Evolutionary conservation across 352 stramenopile genomes (phyloP).

Genomic region (Halophytophthora batemanensis): DNA sequence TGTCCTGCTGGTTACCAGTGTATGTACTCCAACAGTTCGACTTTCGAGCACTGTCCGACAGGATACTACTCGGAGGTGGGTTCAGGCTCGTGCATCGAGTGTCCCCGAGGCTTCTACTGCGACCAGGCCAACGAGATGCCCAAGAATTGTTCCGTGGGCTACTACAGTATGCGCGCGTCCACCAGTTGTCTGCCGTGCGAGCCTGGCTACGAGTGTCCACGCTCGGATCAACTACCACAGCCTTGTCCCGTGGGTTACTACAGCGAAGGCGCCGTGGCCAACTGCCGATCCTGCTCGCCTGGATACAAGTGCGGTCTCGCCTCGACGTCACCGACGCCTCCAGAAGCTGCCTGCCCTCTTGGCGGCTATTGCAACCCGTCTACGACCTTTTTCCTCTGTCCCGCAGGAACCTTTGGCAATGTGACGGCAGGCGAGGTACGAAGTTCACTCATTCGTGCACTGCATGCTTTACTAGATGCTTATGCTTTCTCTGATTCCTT

Average conservation of each 20-base stretch:
- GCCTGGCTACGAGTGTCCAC: conserved; percentile 83
- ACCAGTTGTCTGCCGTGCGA: conserved; percentile 64
- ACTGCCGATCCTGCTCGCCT: conserved; percentile 58
- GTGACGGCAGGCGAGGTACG: conserved; percentile 70
- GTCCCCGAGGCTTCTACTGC: conserved; percentile 81
- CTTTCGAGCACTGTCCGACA: conserved; percentile 47
- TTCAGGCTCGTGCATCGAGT: conserved; percentile 63
- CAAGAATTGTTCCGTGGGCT: conserved; percentile 72
- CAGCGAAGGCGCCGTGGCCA: conserved; percentile 67
- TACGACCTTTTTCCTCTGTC: conserved; percentile 83
- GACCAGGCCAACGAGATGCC: conserved; percentile 56
- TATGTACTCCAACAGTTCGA: conserved; percentile 52
- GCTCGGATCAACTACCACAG: conserved; percentile 61
- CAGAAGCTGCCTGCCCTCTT: conserved; percentile 82
- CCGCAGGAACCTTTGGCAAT: conserved; percentile 84
- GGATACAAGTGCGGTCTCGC: conserved; percentile 82
- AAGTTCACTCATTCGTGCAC: background rate
- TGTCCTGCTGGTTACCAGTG: conserved; percentile 84
- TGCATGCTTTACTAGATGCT: background rate
- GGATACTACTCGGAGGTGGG: conserved; percentile 68
- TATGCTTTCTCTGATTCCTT: conserved; percentile 2
- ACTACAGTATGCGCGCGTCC: conserved; percentile 73
- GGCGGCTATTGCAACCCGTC: conserved; percentile 88
- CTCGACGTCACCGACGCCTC: conserved; percentile 76
- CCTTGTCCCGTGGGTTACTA: conserved; percentile 88